Evolutionary conservation across 306 rosid genomes (phyloP), one percentile per base, ranked within the genome.

Genomic region (Prosopis cineraria): DNA sequence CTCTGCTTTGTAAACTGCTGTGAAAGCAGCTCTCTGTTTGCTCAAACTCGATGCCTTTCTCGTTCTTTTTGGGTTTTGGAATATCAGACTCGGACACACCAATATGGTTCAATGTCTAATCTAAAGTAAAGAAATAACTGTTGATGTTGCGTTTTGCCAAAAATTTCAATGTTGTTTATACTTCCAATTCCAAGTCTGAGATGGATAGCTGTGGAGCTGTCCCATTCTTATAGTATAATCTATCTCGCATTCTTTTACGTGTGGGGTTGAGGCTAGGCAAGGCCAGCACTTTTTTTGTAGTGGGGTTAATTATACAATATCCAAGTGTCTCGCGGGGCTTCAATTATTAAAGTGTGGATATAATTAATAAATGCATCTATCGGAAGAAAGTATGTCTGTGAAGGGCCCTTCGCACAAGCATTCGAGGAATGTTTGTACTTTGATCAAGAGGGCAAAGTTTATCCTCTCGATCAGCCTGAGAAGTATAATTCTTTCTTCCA

Each of bases 401-500:
- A 72, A 81, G 84, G 82, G 79, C 76, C 72, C 82, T 78, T 81
- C 65, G 27, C 56, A 47, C 75, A 72, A 83, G 81, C 80, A 84
- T 84, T 78, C 77, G 74, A 29, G 72, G 86, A 71, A 84, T 81
- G 78, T 80, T 63, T 58, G 24, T 60, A 66, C 81, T 80, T 86
- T 80, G 89, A 86, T 68, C 70, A 64, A 47, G 17, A 56, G 36
- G 77, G 4, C 68, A 37, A 20, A 55, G 68, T 69, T 78, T 41
- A 24, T 48, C 52, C 62, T 24, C n/a, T n/a, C n/a, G n/a, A n/a
- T n/a, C 68, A 75, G 78, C 81, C 22, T 74, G 43, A 13, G n/a
- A 45, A 5, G 43, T n/a, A 30, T 22, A 13, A 12, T 12, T 70
- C 39, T 59, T 56, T 55, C 39, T 2, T 25, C 78, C 59, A 41